Evolutionary conservation across 2,329 filamentous ascomycete species (phyloP), one percentile per base, ranked within the genome.

Genomic region (Chaetomium strumarium): DNA sequence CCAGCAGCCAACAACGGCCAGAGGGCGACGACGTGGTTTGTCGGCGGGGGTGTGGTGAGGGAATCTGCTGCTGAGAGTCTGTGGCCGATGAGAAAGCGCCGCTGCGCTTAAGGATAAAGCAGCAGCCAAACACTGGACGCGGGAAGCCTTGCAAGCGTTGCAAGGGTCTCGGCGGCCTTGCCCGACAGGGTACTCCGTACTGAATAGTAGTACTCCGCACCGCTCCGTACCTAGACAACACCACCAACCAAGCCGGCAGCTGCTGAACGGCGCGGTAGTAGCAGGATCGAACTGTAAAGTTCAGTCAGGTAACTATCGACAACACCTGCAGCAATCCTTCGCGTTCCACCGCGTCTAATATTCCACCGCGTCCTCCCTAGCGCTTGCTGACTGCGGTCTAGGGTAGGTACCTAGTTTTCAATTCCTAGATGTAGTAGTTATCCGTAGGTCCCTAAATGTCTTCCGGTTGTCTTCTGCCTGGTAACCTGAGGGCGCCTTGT

Each of bases 1-100:
- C 34, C 50, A 44, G 50, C 42, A 47, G 33, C 52, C 47, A 55
- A 55, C 49, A 34, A 29, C 48, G 51, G 50, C 24, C 41, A 42
- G 41, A 55, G 41, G 51, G 53, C 50, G 49, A 50, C 52, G 51
- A 31, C 43, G 41, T 61, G 56, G 54, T 58, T 50, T 58, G 51
- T 59, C 51, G 33, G 50, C 51, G 52, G 16, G 40, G 40, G 45
- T 47, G 44, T 38, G 30, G 16, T 36, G 40, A 30, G 36, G 46
- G 37, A 46, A 40, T 49, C 33, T 17, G 16, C 33, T 46, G 30
- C 17, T n/a, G 36, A 19, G 45, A 29, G 17, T 31, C 34, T 51
- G 48, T 43, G 50, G 46, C 45, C 43, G 48, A 52, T 17, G 46
- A 46, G 36, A 46, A 29, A 48, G 45, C 52, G 57, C 38, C 55